Evolutionary conservation across 2,329 filamentous ascomycete genomes (phyloP), one percentile per base, ranked within the genome.

Genomic region (Trichoderma koningiopsis): DNA sequence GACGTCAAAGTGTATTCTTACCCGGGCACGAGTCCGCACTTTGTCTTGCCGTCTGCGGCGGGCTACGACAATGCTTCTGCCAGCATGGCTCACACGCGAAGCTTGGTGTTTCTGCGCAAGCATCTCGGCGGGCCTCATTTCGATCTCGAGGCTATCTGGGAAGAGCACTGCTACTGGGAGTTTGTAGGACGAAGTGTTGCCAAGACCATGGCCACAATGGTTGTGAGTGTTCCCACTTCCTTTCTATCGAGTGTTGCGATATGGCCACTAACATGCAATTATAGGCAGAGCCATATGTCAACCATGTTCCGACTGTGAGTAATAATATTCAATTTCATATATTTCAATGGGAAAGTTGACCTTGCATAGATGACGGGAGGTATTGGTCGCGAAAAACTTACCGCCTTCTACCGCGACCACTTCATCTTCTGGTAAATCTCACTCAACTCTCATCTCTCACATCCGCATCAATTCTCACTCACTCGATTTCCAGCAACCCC

Each of bases 161-260:
- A 93, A 8, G 90, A 93, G 78, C 91, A 94, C 76, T 91, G 89
- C 0, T 83, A 84, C 57, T 90, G 85, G 73, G 90, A 93, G 75
- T 94, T 94, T 76, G 87, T 79, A 2, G 86, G 88, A 68, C 85
- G 90, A 24, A 87, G 86, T 8, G 90, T 92, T 0, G 87, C 87
- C 70, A 85, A 87, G 70, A 94, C 91, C 0, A 93, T 94, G 91
- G 83, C 83, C 13, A 93, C 91, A 0, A 93, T 94, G 91, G 90
- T 93, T 6, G 83, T 88, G 67, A 70, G 71, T 63, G 0, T 43
- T 47, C n/a, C 4, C 8, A 10, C 2, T 47, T 22, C 2, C 40
- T 8, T 16, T 43, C 6, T 3, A 13, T 11, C 27, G 4, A 5
- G 13, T 13, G 10, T 35, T 11, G 27, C 4, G 11, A 35, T 35